Percentiles rank a stretch among this genome's conserved stretches.
phyloP scores from a whole-genome alignment of 2,329 filamentous ascomycete species.

The Alternaria novae-zelandiae region DNA sequence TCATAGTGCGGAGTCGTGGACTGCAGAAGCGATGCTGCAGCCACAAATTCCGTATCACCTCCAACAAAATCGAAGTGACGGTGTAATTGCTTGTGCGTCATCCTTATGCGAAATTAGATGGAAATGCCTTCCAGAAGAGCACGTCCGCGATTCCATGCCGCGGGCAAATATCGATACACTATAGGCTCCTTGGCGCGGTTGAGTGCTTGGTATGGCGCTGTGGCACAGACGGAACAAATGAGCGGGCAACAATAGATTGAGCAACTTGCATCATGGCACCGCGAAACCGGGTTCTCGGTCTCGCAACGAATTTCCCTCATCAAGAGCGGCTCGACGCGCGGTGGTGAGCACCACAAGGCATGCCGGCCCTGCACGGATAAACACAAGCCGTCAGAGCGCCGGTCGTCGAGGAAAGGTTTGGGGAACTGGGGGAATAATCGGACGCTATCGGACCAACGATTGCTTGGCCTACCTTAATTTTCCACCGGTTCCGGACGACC shows the following conservation, averaged over 20 bases:
- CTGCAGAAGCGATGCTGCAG: background rate
- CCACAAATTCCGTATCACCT: background rate
- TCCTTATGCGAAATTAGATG: background rate
- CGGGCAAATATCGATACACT: background rate
- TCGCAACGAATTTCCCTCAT: background rate
- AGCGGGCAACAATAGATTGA: background rate
- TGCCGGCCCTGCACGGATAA: constrained; percentile 4
- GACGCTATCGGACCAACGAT: constrained; percentile 30
- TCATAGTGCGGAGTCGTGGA: background rate
- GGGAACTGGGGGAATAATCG: constrained; percentile 15
- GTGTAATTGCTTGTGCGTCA: background rate
- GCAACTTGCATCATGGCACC: background rate
- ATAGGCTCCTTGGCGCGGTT: background rate
- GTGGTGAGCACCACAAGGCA: background rate
- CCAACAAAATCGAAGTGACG: background rate
- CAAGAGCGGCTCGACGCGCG: background rate
- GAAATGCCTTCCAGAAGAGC: background rate
- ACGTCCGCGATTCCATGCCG: background rate
- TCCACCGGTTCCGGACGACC: constrained; percentile 17
- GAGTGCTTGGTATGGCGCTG: background rate
- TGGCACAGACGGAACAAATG: background rate
- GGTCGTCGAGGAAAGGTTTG: constrained; percentile 20
- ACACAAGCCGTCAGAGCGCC: constrained; percentile 1
- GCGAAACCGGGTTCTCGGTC: background rate
- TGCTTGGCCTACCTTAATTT: constrained; percentile 45